Evolutionary conservation across 2,329 filamentous ascomycete genomes (phyloP).

Genomic region (Fusarium pseudonygamai): DNA sequence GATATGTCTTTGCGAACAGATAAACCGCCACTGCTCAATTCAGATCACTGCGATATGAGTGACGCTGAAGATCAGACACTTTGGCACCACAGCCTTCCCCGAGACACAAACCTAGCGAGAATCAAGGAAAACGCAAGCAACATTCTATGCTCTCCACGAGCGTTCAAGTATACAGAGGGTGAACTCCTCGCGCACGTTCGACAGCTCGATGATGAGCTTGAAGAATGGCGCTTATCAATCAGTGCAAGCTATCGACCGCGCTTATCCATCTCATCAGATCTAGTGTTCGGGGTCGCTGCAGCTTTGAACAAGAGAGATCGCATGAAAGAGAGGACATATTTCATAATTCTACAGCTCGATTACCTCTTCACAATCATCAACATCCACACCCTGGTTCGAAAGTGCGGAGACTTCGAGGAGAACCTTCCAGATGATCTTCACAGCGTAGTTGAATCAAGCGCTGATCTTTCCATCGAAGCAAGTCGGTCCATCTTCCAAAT

Average conservation of each 20-base stretch:
- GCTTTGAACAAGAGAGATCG: not conserved
- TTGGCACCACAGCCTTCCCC: slow-evolving; percentile 1
- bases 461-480: slow-evolving; percentile 30
- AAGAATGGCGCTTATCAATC: slow-evolving; percentile 45
- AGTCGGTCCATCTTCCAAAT: slow-evolving; percentile 32
- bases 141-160: slow-evolving; percentile 12
- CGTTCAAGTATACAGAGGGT: slow-evolving; percentile 35
- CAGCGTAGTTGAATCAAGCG: slow-evolving; percentile 27
- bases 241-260: slow-evolving; percentile 22
- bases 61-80: slow-evolving; percentile 14
- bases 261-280: slow-evolving; percentile 19
- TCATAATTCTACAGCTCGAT: slow-evolving; percentile 28
- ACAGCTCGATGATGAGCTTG: slow-evolving; percentile 46
- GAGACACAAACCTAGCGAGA: slow-evolving; percentile 24
- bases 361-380: slow-evolving; percentile 35
- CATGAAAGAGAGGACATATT: not conserved
- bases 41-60: slow-evolving; percentile 19
- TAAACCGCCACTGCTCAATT: slow-evolving; percentile 1
- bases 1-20: slow-evolving; percentile 17
- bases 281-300: not conserved
- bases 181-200: slow-evolving; percentile 41
- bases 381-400: slow-evolving; percentile 29
- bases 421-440: slow-evolving; percentile 32
- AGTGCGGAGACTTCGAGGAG: slow-evolving; percentile 26
- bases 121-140: slow-evolving; percentile 28